Evolutionary conservation across 306 rosid genomes (phyloP).

Genomic region (Crataegus laevigata): DNA sequence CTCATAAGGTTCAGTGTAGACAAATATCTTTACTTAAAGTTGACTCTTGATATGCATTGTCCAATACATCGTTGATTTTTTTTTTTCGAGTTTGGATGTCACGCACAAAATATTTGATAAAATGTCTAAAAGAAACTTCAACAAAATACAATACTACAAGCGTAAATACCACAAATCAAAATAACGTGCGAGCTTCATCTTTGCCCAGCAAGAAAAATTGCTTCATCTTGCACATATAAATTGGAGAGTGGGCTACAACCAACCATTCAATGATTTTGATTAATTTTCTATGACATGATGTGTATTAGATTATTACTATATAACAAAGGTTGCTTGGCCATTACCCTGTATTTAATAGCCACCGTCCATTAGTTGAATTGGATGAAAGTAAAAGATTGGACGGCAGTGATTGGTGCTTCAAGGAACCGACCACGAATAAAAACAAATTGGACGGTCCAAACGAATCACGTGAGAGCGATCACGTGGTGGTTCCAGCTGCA

Average conservation of each 20-base stretch:
- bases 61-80: too few relatives aligned
- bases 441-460: neutral
- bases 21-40: too few relatives aligned
- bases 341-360: too few relatives aligned
- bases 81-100: neutral
- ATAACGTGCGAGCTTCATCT: neutral
- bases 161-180: neutral
- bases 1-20: too few relatives aligned
- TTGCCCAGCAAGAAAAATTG: too few relatives aligned
- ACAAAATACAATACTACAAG: too few relatives aligned
- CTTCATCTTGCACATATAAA: neutral
- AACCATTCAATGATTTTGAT: neutral
- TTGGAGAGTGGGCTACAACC: neutral
- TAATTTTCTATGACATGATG: neutral
- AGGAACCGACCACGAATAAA: neutral
- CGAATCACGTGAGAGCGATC: slow-evolving; percentile 11
- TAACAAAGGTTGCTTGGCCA: neutral
- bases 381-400: neutral
- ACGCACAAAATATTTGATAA: too few relatives aligned
- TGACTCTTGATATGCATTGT: too few relatives aligned
- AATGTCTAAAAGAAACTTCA: too few relatives aligned
- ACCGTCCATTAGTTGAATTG: neutral
- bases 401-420: neutral
- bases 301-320: too few relatives aligned
- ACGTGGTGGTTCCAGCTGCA: neutral